These are phyloP conservation scores for Lactifluus echinatus DNA, from an alignment of 768 basidiomycete genomes.

Conservation along the genomic window DNA sequence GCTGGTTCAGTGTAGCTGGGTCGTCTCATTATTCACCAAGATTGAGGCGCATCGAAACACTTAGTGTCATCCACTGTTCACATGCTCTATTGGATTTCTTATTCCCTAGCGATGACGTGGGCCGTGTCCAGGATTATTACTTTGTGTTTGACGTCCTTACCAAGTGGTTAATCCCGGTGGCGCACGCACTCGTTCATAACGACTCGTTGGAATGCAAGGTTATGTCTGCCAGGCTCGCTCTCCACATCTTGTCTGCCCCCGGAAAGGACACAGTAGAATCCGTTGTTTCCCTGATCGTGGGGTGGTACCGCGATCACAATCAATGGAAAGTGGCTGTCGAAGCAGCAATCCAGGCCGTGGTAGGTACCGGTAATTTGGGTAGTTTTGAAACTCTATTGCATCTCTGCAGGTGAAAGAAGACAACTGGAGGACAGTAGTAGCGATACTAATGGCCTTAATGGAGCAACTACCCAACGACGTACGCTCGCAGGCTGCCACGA, in stretches of 20 bases:
- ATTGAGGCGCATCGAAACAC: constrained; percentile 37
- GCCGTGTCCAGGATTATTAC: constrained; percentile 24
- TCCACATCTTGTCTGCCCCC: constrained; percentile 32
- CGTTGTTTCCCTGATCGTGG: constrained; percentile 19
- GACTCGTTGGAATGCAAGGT: constrained; percentile 31
- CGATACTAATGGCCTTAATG: constrained; percentile 36
- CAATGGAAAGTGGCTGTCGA: constrained; percentile 18
- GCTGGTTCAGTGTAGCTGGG: constrained; percentile 16
- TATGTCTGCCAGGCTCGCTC: constrained; percentile 34
- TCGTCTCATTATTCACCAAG: constrained; percentile 34
- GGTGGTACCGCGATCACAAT: constrained; percentile 27
- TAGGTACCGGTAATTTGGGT: neutral
- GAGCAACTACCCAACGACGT: constrained; percentile 41
- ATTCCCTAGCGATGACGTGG: constrained; percentile 19
- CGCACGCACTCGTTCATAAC: constrained; percentile 31
- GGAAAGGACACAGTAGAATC: constrained; percentile 14
- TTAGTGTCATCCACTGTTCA: constrained; percentile 38
- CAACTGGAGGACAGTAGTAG: constrained; percentile 37
- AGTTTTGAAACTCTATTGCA: neutral
- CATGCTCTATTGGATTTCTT: constrained; percentile 28
- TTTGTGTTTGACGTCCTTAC: constrained; percentile 34
- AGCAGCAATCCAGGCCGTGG: constrained; percentile 8
- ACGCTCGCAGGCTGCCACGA: constrained; percentile 32
- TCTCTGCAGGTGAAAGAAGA: constrained; percentile 30
- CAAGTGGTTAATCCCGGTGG: constrained; percentile 41